phyloP scores from a whole-genome alignment of 2,329 filamentous ascomycete species.

The Cladosporium sp. region DNA sequence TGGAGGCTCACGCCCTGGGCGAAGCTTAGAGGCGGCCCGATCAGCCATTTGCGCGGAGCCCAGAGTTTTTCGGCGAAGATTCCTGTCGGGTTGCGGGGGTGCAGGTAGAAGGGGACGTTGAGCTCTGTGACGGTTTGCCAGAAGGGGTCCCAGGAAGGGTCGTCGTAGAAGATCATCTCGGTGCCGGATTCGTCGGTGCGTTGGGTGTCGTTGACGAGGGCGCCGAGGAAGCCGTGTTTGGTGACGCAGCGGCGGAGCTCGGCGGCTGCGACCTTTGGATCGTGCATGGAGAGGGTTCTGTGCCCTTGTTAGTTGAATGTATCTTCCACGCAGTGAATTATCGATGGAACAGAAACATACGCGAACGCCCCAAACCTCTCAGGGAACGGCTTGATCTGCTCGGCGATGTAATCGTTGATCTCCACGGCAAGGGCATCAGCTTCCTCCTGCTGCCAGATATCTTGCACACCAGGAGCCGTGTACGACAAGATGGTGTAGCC shows the following conservation, averaged over 20 bases:
- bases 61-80: constrained; percentile 56
- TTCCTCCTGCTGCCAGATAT: constrained; percentile 42
- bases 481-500: constrained; percentile 47
- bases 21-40: constrained; percentile 57
- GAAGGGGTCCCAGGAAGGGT: constrained; percentile 57
- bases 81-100: constrained; percentile 49
- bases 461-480: constrained; percentile 47
- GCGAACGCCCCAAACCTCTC: constrained; percentile 45
- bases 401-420: constrained; percentile 46
- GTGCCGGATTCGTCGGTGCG: constrained; percentile 55
- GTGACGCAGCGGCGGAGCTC: constrained; percentile 53
- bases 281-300: constrained; percentile 41
- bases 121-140: constrained; percentile 56
- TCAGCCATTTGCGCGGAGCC: constrained; percentile 55
- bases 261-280: constrained; percentile 46
- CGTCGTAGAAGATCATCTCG: constrained; percentile 62
- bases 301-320: background rate
- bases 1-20: constrained; percentile 58
- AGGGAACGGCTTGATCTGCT: constrained; percentile 38
- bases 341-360: constrained; percentile 15
- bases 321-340: background rate
- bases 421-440: constrained; percentile 42
- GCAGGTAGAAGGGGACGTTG: constrained; percentile 62
- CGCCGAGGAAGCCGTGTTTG: constrained; percentile 38
- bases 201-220: constrained; percentile 41